Conservation (phyloP, 139 green algal genomes). For the Chlorella sp. region DNA sequence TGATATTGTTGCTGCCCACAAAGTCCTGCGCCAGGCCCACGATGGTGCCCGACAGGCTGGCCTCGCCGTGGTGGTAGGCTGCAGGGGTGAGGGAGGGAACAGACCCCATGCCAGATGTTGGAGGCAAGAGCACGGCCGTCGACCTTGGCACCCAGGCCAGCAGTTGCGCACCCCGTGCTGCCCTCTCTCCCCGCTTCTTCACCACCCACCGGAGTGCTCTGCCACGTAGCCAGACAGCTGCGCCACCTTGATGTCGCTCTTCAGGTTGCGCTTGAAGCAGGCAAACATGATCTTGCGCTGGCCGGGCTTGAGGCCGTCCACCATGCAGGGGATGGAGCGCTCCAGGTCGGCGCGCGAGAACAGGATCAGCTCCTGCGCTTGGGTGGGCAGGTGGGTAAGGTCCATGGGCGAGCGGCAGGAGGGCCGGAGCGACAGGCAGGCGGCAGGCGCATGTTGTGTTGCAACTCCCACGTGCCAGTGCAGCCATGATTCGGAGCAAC, state of each 20-base stretch:
- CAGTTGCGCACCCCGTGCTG: neutral
- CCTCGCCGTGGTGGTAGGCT: conserved; percentile 99
- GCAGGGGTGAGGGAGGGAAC: neutral
- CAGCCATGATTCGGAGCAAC: neutral
- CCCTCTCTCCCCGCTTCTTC: too few species aligned
- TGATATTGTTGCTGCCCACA: conserved; percentile 99
- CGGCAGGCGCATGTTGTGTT: neutral
- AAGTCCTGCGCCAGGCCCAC: conserved; percentile 95
- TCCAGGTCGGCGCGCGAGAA: conserved; percentile 95
- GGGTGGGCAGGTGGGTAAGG: neutral
- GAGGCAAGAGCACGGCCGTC: too few species aligned
- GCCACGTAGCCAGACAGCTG: conserved; percentile 97
- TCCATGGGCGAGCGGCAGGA: too few species aligned
- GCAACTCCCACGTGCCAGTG: too few species aligned
- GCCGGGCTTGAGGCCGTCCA: conserved; percentile 98
- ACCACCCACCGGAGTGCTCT: conserved; percentile 78
- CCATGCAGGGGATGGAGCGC: conserved; percentile 95
- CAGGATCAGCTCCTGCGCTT: conserved; percentile 89
- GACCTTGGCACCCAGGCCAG: too few species aligned
- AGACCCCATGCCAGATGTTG: too few species aligned
- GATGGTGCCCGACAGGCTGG: conserved; percentile 88
- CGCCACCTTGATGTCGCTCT: conserved; percentile 96
- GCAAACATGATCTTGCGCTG: conserved; percentile 99
- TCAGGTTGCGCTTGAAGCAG: conserved; percentile 98
- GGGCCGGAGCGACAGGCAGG: too few species aligned